Evolutionary conservation across 2,329 filamentous ascomycete species (phyloP).

Genomic region (Sporothrix euskadiensis): DNA sequence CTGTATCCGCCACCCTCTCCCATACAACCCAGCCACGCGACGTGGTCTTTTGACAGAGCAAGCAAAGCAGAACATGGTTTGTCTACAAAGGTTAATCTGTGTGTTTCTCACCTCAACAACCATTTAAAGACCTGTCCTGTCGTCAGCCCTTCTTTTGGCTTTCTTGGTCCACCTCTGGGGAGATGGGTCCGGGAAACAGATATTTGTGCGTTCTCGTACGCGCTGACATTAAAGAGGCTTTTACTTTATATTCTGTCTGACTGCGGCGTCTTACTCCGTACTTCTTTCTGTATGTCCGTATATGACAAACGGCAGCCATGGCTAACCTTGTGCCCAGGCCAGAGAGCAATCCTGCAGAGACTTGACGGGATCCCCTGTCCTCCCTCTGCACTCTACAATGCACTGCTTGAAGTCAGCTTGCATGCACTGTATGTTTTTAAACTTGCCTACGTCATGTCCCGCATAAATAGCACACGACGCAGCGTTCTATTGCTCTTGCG

Average conservation of each 20-base stretch:
- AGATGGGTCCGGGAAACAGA: not conserved
- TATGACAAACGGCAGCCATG: not conserved
- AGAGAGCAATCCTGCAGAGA: not conserved
- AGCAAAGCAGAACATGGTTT: not conserved
- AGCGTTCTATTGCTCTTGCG: not conserved
- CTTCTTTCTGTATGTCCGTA: too few relatives aligned
- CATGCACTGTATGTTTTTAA: not conserved
- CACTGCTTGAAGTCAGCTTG: too few relatives aligned
- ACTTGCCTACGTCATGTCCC: not conserved
- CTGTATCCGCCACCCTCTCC: not conserved
- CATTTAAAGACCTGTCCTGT: not conserved
- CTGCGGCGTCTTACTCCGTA: not conserved
- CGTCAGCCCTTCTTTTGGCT: not conserved
- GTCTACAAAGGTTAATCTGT: not conserved
- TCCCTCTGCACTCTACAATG: not conserved
- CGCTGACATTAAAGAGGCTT: conserved; percentile 4
- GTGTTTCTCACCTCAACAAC: not conserved
- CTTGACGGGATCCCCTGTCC: not conserved
- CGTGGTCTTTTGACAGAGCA: not conserved
- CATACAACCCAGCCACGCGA: not conserved
- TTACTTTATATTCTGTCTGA: not conserved
- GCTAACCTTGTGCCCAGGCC: not conserved
- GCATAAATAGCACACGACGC: not conserved
- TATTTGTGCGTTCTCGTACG: not conserved
- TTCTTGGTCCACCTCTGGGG: not conserved